These are phyloP conservation scores for Lecanicillium sp. DNA, from an alignment of 2,329 filamentous ascomycete species.

Conservation along the genomic window DNA sequence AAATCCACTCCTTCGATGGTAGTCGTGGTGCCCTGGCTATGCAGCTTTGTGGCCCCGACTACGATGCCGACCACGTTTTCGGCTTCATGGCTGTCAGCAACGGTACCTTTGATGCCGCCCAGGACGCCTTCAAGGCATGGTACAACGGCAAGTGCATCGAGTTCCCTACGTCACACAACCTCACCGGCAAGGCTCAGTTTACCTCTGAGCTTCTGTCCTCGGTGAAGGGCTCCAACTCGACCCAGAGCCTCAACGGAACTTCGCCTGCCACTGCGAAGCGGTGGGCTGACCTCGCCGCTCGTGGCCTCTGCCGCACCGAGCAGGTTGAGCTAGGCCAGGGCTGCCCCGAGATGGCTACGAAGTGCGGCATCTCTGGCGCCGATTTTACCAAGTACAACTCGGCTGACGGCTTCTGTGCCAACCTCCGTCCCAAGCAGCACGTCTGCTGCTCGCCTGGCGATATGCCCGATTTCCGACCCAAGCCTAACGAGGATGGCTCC, in stretches of 20 bases:
- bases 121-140: background rate
- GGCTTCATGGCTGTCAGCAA: constrained; percentile 6
- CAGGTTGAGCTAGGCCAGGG: constrained; percentile 30
- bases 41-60: constrained; percentile 21
- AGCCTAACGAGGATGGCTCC: constrained; percentile 28
- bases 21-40: background rate
- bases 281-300: background rate
- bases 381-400: constrained; percentile 36
- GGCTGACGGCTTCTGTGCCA: constrained; percentile 21
- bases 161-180: background rate
- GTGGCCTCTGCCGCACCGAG: background rate
- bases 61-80: constrained; percentile 7
- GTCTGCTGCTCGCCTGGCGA: constrained; percentile 29
- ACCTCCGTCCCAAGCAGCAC: constrained; percentile 22
- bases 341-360: constrained; percentile 30
- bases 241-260: background rate
- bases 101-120: constrained; percentile 1
- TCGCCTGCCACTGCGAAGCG: background rate
- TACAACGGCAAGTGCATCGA: constrained; percentile 1
- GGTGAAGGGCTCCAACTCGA: constrained; percentile 2
- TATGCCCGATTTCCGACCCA: constrained; percentile 28
- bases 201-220: background rate
- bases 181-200: constrained; percentile 1
- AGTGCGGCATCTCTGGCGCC: constrained; percentile 32
- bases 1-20: constrained; percentile 4